A percentile compares a stretch with the other conserved stretches of the same genome.
Conservation (phyloP, 331 rosid genomes). For the Malus hybrid region DNA sequence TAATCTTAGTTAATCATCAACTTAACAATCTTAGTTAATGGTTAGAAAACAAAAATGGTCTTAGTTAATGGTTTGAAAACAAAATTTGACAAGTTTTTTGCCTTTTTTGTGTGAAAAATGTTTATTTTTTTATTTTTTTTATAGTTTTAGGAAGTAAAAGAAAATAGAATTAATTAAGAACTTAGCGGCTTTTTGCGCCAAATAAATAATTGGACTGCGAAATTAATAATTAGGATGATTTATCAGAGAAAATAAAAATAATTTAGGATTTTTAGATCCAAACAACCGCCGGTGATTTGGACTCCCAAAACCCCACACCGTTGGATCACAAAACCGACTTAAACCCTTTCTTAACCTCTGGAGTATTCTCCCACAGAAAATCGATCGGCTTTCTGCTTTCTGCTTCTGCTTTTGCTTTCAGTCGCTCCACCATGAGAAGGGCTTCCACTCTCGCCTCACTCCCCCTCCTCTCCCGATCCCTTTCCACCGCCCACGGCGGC, state of each 20-base stretch:
- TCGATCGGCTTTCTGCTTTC: not conserved
- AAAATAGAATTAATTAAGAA: no score
- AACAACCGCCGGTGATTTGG: not conserved
- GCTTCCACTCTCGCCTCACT: constrained; percentile 39
- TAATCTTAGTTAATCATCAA: no score
- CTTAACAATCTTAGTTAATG: no score
- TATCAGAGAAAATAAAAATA: not conserved
- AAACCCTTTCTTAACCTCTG: constrained; percentile 9
- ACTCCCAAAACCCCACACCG: constrained; percentile 9
- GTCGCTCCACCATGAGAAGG: constrained; percentile 52
- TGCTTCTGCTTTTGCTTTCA: not conserved
- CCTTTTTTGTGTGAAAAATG: no score
- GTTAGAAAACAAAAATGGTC: no score
- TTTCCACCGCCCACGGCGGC: constrained; percentile 38
- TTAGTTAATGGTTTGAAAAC: no score
- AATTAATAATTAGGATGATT: not conserved
- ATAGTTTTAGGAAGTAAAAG: no score
- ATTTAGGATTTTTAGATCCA: not conserved
- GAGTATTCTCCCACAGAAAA: not conserved
- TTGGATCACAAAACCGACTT: constrained; percentile 7
- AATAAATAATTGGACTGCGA: not conserved
- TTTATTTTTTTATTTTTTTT: no score
- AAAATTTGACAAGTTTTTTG: no score
- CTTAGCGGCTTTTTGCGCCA: no score
- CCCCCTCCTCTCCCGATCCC: constrained; percentile 38